phyloP scores from a whole-genome alignment of 257 asterid genomes.

The Sherardia arvensis region DNA sequence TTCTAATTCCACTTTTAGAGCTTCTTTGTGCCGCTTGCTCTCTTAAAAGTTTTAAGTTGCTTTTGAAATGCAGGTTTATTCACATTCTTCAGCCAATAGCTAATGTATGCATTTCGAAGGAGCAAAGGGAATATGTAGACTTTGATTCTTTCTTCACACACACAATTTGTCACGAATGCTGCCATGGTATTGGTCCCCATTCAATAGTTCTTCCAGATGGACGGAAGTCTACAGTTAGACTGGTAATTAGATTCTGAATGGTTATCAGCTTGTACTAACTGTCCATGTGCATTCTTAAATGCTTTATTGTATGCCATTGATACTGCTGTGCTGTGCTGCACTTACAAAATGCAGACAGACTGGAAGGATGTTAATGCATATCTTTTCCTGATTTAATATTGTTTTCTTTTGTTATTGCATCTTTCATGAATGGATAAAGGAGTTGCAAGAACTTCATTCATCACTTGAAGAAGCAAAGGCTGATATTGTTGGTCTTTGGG shows the following conservation, averaged over 20 bases:
- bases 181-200: constrained; percentile 99
- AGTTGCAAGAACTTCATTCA: constrained; percentile 94
- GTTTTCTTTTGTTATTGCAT: background rate
- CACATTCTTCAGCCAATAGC: constrained; percentile 93
- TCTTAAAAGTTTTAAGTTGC: constrained; percentile 2
- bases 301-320: background rate
- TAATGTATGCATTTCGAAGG: constrained; percentile 55
- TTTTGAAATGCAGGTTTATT: constrained; percentile 54
- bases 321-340: background rate
- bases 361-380: background rate
- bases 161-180: constrained; percentile 91
- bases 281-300: background rate
- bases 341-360: background rate
- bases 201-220: constrained; percentile 79
- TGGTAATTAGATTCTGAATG: constrained; percentile 36
- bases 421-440: constrained; percentile 31
- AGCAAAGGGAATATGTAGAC: constrained; percentile 61
- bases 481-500: constrained; percentile 98
- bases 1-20: background rate
- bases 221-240: constrained; percentile 73
- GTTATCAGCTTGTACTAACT: background rate
- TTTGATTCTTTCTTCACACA: constrained; percentile 90
- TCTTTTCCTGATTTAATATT: background rate
- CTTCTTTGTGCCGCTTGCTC: background rate
- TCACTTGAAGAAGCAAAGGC: constrained; percentile 98